Base-by-base conservation (phyloP, 2,329 filamentous ascomycete species). In the Hysterium pulicare region DNA sequence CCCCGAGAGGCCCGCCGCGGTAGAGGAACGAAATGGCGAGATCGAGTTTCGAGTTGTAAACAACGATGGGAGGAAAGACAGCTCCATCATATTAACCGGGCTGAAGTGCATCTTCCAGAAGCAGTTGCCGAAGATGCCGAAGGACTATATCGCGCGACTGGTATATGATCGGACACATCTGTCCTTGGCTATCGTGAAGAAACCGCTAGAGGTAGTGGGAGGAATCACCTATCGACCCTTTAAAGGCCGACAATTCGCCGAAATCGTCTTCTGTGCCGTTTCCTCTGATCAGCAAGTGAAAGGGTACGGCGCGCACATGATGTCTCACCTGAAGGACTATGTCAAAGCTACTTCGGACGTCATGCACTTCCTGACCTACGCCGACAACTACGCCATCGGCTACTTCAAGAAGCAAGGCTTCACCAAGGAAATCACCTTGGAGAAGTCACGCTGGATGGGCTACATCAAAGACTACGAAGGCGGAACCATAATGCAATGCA, bases 401-500 rank as follows among this genome's bases (percentile, higher is more conserved):
- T 98, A 97, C 67, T 98, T 98, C 70, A 95, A 97, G 68, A 98
- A 98, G 66, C 93, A 98, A 65, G 93, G 93, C 0, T 98, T 98
- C 62, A 97, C 93, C 2, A 98, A 98, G 66, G 91, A 98, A 58
- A 97, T 98, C 50, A 95, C 90, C 0, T 80, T 98, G 1, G 87
- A 93, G 45, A 86, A 84, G 58, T 83, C 84, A 2, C 84, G 89
- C 3, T 98, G 93, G 93, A 97, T 97, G 93, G 93, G 93, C 2
- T 98, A 97, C 59, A 98, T 98, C 73, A 98, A 98, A 65, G 93
- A 98, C 65, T 98, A 98, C 66, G 93, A 98, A 69, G 93, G 93
- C 44, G 93, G 93, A 45, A 98, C 93, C 0, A 95, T 98, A 48
- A 98, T 98, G 93, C 93, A 98, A 71, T 98, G 93, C 62, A 89